A percentile compares a stretch with the other conserved stretches of the same genome.
Conservation (phyloP, 2,329 filamentous ascomycete species). For the Zarea fungicola region DNA sequence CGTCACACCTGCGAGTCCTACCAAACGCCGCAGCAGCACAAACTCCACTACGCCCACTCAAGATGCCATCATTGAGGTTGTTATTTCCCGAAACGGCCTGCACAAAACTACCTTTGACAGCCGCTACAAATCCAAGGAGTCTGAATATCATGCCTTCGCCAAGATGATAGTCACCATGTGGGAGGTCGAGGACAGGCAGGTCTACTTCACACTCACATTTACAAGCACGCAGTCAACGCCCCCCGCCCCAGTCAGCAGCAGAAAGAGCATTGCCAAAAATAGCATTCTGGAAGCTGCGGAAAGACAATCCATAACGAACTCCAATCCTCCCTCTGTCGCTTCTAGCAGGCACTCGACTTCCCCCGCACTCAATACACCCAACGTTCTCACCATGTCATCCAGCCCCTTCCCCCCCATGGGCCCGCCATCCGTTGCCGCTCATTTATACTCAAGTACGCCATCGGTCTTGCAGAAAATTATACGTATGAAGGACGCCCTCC, state of each 20-base stretch:
- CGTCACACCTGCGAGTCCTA: conserved; percentile 22
- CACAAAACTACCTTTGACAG: conserved; percentile 34
- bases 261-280: conserved; percentile 34
- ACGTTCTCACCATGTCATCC: conserved; percentile 45
- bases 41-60: conserved; percentile 34
- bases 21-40: conserved; percentile 25
- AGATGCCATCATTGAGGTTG: conserved; percentile 63
- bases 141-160: conserved; percentile 47
- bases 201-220: conserved; percentile 71
- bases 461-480: conserved; percentile 68
- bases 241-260: conserved; percentile 27
- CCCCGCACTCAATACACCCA: conserved; percentile 46
- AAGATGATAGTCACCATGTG: conserved; percentile 76
- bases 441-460: conserved; percentile 50
- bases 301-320: conserved; percentile 37
- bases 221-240: conserved; percentile 50
- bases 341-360: conserved; percentile 45
- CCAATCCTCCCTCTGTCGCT: conserved; percentile 41
- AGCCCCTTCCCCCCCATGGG: conserved; percentile 63
- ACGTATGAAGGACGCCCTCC: conserved; percentile 69
- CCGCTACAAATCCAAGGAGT: conserved; percentile 30
- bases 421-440: conserved; percentile 51
- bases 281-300: conserved; percentile 42
- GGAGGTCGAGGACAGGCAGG: conserved; percentile 60
- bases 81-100: conserved; percentile 50